Conservation (phyloP, 2,329 filamentous ascomycete genomes). For the Cryphonectria nitschkei region DNA sequence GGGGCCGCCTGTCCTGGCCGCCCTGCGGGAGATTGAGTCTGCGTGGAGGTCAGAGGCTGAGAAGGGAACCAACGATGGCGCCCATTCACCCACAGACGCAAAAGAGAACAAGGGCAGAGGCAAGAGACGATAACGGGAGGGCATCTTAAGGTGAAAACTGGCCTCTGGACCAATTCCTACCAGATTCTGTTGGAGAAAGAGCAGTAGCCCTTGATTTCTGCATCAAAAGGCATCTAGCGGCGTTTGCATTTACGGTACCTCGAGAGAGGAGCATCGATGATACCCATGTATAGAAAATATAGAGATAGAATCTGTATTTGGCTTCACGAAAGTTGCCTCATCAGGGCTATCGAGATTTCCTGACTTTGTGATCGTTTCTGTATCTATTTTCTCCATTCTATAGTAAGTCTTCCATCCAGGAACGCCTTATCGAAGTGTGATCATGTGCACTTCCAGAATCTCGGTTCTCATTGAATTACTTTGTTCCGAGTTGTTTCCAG, state of each 20-base stretch:
- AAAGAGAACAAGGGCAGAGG: constrained; percentile 14
- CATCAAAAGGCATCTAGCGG: background rate
- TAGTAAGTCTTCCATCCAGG: no score
- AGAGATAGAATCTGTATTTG: no score
- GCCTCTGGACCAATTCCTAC: background rate
- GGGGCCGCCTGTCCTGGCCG: constrained; percentile 54
- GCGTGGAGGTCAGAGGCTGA: constrained; percentile 37
- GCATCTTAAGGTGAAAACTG: background rate
- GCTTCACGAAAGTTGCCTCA: no score
- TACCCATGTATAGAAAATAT: background rate
- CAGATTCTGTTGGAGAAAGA: background rate
- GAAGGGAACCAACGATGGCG: background rate
- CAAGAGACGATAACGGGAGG: background rate
- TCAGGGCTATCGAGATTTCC: no score
- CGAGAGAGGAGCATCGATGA: background rate
- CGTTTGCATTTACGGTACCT: background rate
- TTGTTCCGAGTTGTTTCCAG: background rate
- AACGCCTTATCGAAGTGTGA: no score
- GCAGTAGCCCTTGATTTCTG: no score
- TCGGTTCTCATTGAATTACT: background rate
- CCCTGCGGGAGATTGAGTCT: constrained; percentile 51
- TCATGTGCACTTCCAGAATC: background rate
- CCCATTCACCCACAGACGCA: background rate
- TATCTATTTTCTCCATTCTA: background rate
- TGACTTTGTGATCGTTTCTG: no score